Conservation (phyloP, 2,329 filamentous ascomycete species). For the Aspergillus latus region DNA sequence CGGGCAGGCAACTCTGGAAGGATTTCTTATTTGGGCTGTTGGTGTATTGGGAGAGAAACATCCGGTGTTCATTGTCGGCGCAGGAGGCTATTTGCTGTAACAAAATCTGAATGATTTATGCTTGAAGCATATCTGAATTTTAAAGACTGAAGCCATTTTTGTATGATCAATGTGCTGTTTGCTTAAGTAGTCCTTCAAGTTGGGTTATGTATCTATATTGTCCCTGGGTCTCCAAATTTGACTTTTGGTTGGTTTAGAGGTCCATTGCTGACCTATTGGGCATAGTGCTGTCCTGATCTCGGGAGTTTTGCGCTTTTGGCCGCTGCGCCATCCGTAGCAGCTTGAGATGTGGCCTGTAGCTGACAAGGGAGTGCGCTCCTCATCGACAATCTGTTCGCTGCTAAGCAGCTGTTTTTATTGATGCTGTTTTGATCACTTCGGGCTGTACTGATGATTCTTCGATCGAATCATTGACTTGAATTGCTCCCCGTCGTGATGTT, state of each 20-base stretch:
- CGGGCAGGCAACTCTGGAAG: constrained; percentile 4
- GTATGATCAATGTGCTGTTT: constrained; percentile 3
- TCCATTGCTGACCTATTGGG: constrained; percentile 8
- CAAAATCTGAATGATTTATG: constrained; percentile 9
- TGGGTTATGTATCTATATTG: background rate
- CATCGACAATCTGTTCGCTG: background rate
- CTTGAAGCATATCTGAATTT: constrained; percentile 5
- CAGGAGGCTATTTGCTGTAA: constrained; percentile 5
- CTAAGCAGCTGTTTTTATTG: background rate
- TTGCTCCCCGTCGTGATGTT: constrained; percentile 23
- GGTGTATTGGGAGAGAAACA: constrained; percentile 10
- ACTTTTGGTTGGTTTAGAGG: background rate
- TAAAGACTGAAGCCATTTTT: background rate
- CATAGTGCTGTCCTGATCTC: constrained; percentile 9
- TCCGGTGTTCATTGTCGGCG: constrained; percentile 9
- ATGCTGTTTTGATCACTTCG: background rate
- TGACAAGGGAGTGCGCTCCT: background rate
- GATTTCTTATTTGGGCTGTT: constrained; percentile 8
- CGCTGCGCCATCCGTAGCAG: constrained; percentile 32
- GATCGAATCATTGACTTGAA: background rate
- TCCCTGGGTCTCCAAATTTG: background rate
- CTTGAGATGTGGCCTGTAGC: constrained; percentile 34
- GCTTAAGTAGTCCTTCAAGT: background rate
- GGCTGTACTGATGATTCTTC: background rate
- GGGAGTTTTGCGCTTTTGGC: constrained; percentile 33